Base-by-base conservation (phyloP, 2,329 filamentous ascomycete genomes). In the Aspergillus felis region DNA sequence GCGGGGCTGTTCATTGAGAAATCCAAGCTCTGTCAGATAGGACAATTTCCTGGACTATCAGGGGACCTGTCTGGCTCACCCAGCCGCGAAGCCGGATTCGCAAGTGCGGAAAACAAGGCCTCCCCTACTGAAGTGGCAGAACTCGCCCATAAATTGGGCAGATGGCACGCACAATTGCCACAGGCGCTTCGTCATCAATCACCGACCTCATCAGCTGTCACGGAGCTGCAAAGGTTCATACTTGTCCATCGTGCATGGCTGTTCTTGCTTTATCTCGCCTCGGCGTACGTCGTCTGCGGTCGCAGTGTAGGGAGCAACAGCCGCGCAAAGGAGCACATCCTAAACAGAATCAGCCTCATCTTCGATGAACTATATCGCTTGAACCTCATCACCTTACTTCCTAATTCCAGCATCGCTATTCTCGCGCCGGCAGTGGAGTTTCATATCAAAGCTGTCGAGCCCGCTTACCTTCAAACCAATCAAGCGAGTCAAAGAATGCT, bases 1-100 rank as follows among this genome's bases (percentile, higher is more conserved):
- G 57, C 51, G 17, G n/a, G 51, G 14, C 8, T 57, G 3, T 59
- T 59, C 44, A 47, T 59, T 25, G 51, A 59, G 27, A 59, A 54
- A 29, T 57, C 57, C 8, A 57, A 41, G 35, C 57, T 59, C 9
- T 59, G 57, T 27, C 47, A 49, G 3, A 29, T 59, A 47, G 44
- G 22, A 14, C 44, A 47, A 24, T 22, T 47, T 3, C 24, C 22
- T 20, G 44, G 24, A 14, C 44, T 17, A 7, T 14, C 14, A 47
- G 22, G 22, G 7, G n/a, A 24, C 6, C 6, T 25, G 1, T 27
- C 44, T 20, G 22, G 3, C 44, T 14, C 44, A n/a, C 5, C 22
- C 20, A 14, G 10, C 24, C 44, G 24, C 22, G 22, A 12, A 8
- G 44, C 5, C 4, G 22, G 22, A 47, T 8, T 17, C 14, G 9